Evolutionary conservation across 495 filamentous ascomycete genomes (phyloP).

Genomic region (Aspergillus egyptiacus): DNA sequence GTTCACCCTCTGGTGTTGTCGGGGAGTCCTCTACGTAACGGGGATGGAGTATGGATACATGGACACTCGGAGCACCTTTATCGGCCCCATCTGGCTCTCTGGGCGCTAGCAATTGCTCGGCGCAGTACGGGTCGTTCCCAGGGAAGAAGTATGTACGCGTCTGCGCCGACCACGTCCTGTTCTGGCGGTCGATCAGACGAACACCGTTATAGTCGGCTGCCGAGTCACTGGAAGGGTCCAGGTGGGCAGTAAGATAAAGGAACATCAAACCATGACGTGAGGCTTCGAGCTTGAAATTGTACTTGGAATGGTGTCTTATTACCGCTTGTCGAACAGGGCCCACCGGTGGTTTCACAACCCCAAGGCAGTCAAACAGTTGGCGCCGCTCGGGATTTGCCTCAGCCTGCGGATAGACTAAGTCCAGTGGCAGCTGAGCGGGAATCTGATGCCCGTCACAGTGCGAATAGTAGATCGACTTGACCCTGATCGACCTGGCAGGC

Average conservation of each 20-base stretch:
- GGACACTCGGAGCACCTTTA: not conserved
- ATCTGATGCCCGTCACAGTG: conserved; percentile 14
- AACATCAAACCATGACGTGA: conserved; percentile 25
- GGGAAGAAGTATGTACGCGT: conserved; percentile 12
- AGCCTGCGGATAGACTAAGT: conserved; percentile 12
- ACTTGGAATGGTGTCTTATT: not conserved
- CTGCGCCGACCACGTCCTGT: not conserved
- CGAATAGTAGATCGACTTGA: conserved; percentile 18
- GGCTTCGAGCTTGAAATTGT: not conserved
- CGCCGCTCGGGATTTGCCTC: conserved; percentile 17
- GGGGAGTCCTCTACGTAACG: conserved; percentile 10
- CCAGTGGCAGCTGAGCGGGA: conserved; percentile 17
- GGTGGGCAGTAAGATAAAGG: conserved; percentile 25
- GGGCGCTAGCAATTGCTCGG: conserved; percentile 16
- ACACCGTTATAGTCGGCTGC: not conserved
- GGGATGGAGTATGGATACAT: conserved; percentile 9
- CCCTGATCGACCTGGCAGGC: no score
- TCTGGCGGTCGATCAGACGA: not conserved
- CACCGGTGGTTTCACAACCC: conserved; percentile 7
- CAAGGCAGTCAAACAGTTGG: conserved; percentile 23
- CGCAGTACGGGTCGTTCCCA: conserved; percentile 15
- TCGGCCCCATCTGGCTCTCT: no score
- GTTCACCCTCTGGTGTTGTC: conserved; percentile 4
- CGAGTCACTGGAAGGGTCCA: not conserved
- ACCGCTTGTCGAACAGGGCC: no score